A percentile compares a stretch with the other conserved stretches of the same genome.
Conservation (phyloP, 495 filamentous ascomycete genomes). For the Aspergillus sclerotioniger region DNA sequence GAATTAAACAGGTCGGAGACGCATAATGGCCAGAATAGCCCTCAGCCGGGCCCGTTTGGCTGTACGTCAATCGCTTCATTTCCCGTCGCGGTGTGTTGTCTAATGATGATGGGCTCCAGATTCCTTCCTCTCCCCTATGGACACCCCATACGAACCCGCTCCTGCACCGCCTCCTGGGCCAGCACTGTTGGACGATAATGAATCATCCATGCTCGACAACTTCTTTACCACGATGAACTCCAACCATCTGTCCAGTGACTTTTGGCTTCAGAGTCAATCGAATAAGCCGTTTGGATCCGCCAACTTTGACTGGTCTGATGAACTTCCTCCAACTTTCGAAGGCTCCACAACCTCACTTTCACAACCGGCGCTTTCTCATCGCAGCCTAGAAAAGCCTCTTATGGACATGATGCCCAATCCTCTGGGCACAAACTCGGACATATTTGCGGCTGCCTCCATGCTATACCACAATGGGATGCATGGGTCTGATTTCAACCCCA, state of each 20-base stretch:
- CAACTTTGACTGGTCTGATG: conserved; percentile 51
- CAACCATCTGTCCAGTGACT: conserved; percentile 51
- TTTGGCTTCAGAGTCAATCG: conserved; percentile 41
- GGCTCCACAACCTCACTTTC: conserved; percentile 62
- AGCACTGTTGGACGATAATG: conserved; percentile 59
- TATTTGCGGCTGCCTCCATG: conserved; percentile 52
- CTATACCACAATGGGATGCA: conserved; percentile 41
- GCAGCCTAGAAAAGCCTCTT: conserved; percentile 25
- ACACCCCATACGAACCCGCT: conserved; percentile 54
- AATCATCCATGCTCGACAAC: conserved; percentile 58
- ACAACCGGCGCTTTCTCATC: conserved; percentile 40
- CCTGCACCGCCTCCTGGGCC: conserved; percentile 58
- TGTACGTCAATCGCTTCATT: conserved; percentile 44
- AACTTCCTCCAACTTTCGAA: conserved; percentile 59
- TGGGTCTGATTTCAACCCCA: conserved; percentile 28
- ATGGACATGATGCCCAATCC: conserved; percentile 23
- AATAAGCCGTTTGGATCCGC: conserved; percentile 45
- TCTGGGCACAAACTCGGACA: conserved; percentile 34
- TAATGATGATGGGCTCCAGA: conserved; percentile 32
- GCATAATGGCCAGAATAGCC: conserved; percentile 30
- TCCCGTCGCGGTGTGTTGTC: conserved; percentile 10
- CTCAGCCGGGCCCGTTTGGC: conserved; percentile 53
- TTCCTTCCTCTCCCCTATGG: conserved; percentile 47
- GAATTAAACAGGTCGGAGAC: conserved; percentile 32
- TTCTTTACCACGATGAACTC: conserved; percentile 62